Evolutionary conservation across 2,329 filamentous ascomycete genomes (phyloP).

Genomic region (Pezicula radicicola): DNA sequence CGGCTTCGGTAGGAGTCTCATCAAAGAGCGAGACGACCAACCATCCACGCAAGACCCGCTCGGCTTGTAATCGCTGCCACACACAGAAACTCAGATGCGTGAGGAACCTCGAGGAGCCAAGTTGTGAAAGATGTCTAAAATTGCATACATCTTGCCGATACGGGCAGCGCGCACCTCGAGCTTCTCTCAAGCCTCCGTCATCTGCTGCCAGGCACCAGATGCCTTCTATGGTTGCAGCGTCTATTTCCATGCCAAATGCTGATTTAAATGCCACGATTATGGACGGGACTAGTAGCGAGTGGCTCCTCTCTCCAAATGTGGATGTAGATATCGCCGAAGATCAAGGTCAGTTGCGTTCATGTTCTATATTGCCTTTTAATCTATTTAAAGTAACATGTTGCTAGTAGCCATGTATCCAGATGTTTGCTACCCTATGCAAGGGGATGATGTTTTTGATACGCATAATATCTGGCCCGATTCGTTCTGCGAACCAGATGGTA

Average conservation of each 20-base stretch:
- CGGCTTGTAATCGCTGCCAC: constrained; percentile 11
- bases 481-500: neutral
- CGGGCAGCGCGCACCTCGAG: constrained; percentile 2
- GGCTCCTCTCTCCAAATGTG: neutral
- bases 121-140: constrained; percentile 7
- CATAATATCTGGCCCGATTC: neutral
- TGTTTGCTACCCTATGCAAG: neutral
- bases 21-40: neutral
- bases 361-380: neutral
- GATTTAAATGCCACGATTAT: neutral
- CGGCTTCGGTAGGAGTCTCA: neutral
- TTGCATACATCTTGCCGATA: constrained; percentile 7
- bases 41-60: constrained; percentile 4
- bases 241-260: neutral
- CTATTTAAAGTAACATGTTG: neutral
- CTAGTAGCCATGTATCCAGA: neutral
- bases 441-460: neutral
- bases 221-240: neutral
- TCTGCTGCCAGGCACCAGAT: neutral
- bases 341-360: neutral
- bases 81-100: constrained; percentile 8
- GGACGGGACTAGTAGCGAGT: neutral
- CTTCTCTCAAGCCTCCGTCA: neutral
- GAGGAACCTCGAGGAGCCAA: neutral
- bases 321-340: neutral